Evolutionary conservation across 139 green algal species (phyloP).

Genomic region (Chlamydomonas sphaeroides): DNA sequence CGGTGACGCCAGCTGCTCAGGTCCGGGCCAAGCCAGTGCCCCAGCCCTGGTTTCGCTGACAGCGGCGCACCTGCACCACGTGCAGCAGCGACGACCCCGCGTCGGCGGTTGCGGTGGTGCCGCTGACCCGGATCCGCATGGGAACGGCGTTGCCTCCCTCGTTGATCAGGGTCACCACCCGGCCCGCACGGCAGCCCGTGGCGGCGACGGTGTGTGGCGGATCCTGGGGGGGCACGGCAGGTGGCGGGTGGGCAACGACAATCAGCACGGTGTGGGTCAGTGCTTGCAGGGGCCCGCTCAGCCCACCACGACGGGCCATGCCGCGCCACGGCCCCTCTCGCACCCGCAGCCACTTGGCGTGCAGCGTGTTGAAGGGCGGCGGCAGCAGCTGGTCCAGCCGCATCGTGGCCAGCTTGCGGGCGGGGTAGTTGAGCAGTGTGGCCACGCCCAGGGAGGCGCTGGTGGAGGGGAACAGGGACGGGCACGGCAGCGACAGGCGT

Average conservation of each 20-base stretch:
- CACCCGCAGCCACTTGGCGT: constrained; percentile 57
- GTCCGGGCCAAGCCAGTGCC: not conserved
- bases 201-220: not conserved
- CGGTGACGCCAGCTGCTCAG: no score
- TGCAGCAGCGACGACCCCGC: not conserved
- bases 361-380: constrained; percentile 47
- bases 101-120: no score
- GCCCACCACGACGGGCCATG: not conserved
- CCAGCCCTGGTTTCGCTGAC: not conserved
- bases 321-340: not conserved
- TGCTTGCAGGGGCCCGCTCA: not conserved
- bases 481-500: no score
- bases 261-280: not conserved
- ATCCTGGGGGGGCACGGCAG: not conserved
- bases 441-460: not conserved
- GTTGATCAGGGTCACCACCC: constrained; percentile 55
- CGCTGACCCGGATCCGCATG: not conserved
- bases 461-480: no score
- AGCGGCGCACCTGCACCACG: constrained; percentile 2
- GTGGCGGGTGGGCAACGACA: not conserved
- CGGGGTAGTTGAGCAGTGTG: no score
- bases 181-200: constrained; percentile 50
- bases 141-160: constrained; percentile 37
- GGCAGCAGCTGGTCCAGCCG: constrained; percentile 45
- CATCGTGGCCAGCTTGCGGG: constrained; percentile 31